A percentile compares a stretch with the other conserved stretches of the same genome.
These are phyloP conservation scores for Cladosporium sp. DNA, from an alignment of 2,329 filamentous ascomycete species.

Conservation along the genomic window DNA sequence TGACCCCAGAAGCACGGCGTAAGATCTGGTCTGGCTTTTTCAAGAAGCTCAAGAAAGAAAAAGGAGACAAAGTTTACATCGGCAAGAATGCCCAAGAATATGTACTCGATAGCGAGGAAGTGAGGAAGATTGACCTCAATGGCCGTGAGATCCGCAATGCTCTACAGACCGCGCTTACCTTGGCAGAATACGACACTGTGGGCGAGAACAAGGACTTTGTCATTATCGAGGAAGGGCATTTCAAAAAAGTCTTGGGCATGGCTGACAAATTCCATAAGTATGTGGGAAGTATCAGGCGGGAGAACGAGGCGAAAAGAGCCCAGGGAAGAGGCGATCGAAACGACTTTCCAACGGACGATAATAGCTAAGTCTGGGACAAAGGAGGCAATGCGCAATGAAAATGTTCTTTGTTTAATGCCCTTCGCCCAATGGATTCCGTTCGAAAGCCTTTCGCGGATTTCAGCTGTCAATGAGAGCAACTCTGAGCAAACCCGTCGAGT, in stretches of 20 bases:
- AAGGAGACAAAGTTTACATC: slow-evolving; percentile 5
- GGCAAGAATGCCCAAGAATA: slow-evolving; percentile 10
- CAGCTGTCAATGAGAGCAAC: too few species aligned
- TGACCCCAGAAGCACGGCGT: slow-evolving; percentile 14
- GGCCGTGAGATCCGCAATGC: slow-evolving; percentile 27
- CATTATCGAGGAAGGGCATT: neutral
- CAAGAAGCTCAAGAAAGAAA: slow-evolving; percentile 15
- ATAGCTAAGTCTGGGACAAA: too few species aligned
- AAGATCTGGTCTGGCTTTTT: slow-evolving; percentile 26
- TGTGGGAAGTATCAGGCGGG: neutral
- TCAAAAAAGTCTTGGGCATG: neutral
- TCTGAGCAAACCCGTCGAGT: too few species aligned
- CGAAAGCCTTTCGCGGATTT: too few species aligned
- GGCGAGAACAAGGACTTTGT: neutral
- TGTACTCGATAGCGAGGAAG: neutral
- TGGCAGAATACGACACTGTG: neutral
- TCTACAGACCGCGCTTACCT: neutral
- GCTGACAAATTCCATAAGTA: neutral
- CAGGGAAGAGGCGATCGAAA: neutral
- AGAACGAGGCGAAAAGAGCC: neutral
- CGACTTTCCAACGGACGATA: neutral
- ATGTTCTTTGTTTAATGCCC: too few species aligned
- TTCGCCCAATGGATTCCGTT: too few species aligned
- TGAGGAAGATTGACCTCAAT: slow-evolving; percentile 24
- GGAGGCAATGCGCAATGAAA: too few species aligned